Evolutionary conservation across 1,284 basidiomycete species (phyloP).

Genomic region (Xerocomus minutiporus): DNA sequence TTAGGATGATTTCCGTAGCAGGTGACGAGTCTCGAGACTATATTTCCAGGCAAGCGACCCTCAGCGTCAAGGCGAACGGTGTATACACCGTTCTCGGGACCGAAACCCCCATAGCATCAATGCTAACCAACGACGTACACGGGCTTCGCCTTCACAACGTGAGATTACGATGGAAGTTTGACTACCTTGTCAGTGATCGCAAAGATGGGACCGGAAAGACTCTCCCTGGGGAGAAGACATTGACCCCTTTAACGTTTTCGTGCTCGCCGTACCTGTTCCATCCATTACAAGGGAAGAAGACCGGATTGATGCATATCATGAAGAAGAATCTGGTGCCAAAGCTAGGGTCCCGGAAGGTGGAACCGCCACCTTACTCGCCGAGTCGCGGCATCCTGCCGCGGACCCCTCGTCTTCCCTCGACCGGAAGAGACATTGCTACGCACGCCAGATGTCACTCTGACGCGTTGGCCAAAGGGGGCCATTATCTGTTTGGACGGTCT

Average conservation of each 20-base stretch:
- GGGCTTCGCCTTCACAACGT: constrained; percentile 23
- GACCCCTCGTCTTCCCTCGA: constrained; percentile 3
- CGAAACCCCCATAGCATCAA: constrained; percentile 40
- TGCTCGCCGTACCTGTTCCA: constrained; percentile 68
- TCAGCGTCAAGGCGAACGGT: constrained; percentile 63
- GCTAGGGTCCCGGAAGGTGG: constrained; percentile 54
- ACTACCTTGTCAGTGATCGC: constrained; percentile 67
- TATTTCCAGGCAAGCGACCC: constrained; percentile 63
- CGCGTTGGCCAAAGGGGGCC: constrained; percentile 12
- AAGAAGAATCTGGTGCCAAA: constrained; percentile 62
- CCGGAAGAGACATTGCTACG: constrained; percentile 3
- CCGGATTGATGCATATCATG: constrained; percentile 62
- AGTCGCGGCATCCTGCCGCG: constrained; percentile 3
- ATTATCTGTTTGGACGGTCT: not conserved
- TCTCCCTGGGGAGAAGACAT: constrained; percentile 59
- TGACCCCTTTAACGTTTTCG: constrained; percentile 68
- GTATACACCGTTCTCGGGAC: constrained; percentile 67
- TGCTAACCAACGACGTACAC: constrained; percentile 13
- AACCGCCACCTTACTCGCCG: constrained; percentile 35
- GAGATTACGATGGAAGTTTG: constrained; percentile 67
- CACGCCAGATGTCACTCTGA: constrained; percentile 30
- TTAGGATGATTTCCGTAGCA: constrained; percentile 61
- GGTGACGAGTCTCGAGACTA: constrained; percentile 66
- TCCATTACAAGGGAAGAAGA: constrained; percentile 59
- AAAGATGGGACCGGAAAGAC: constrained; percentile 42